Evolutionary conservation across 306 rosid species (phyloP), one percentile per base, ranked within the genome.

Genomic region (Abrus pulchellus): DNA sequence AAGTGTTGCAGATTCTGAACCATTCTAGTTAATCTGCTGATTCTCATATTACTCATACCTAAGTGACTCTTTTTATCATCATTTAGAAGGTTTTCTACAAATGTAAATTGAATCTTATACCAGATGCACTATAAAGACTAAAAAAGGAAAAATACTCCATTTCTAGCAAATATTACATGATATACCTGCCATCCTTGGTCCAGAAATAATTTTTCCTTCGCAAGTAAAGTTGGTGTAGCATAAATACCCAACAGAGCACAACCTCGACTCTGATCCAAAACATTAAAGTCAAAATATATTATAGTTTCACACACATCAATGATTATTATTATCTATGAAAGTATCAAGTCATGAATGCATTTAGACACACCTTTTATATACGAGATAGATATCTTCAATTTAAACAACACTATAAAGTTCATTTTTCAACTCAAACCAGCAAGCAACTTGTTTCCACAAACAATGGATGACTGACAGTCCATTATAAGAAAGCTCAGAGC

Each of bases 171-270:
- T 47, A 41, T 61, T 76, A 36, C 27, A 84, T 50, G 68, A 68
- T 10, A 70, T 87, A 94, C 97, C 98, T 92, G 90, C 98, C 98
- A 92, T 83, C 97, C 97, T 66, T 87, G 93, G 70, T 90, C 92
- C 79, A 94, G 87, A 89, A 94, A 94, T 80, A 90, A 89, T 13
- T 86, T 84, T 77, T 94, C 94, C 90, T 94, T 94, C 45, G 92
- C 97, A 7, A 41, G 82, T 74, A 93, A 84, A 66, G 92, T 90
- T 10, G 95, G 97, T 62, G 97, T 90, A 65, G 88, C 97, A 82
- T 90, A 33, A 79, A 93, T 86, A 59, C 92, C 90, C 82, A 93
- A 65, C 32, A 93, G 92, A 20, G 87, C 89, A 83, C 97, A 93
- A 60, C 97, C 95, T 73, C 97, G 92, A 84, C 92, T 89, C 97